Percentiles rank a stretch among this genome's conserved stretches.
Evolutionary conservation across 2,329 filamentous ascomycete species (phyloP).

Genomic region (Nemania abortiva): DNA sequence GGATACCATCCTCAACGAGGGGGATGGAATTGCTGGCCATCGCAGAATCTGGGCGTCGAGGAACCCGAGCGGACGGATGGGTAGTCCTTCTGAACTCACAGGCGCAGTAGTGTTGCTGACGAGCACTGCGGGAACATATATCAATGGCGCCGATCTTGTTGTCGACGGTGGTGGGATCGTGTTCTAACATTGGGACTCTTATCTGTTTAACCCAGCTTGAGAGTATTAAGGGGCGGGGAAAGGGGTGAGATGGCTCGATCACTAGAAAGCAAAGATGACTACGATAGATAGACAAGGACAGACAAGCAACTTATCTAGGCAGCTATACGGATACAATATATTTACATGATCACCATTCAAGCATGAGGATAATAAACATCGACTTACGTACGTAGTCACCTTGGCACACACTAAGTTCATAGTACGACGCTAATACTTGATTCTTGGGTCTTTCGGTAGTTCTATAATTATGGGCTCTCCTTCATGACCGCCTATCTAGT

Average conservation of each 20-base stretch:
- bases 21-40: conserved; percentile 13
- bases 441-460: too few relatives aligned
- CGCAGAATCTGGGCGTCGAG: conserved; percentile 17
- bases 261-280: neutral
- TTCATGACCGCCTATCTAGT: too few relatives aligned
- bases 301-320: neutral
- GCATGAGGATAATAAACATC: too few relatives aligned
- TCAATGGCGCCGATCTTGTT: conserved; percentile 24
- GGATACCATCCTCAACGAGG: conserved; percentile 23
- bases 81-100: conserved; percentile 23
- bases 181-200: conserved; percentile 3
- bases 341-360: too few relatives aligned
- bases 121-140: conserved; percentile 22
- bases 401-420: too few relatives aligned
- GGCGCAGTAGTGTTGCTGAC: conserved; percentile 17
- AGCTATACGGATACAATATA: too few relatives aligned
- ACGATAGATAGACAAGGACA: neutral
- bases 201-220: neutral
- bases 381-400: too few relatives aligned
- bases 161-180: conserved; percentile 24
- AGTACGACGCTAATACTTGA: too few relatives aligned
- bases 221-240: neutral
- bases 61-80: conserved; percentile 23
- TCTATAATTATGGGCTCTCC: too few relatives aligned
- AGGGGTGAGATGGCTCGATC: neutral